Percentiles rank a stretch among this genome's conserved stretches.
Evolutionary conservation across 495 filamentous ascomycete genomes (phyloP).

Genomic region (Recurvomyces mirabilis): DNA sequence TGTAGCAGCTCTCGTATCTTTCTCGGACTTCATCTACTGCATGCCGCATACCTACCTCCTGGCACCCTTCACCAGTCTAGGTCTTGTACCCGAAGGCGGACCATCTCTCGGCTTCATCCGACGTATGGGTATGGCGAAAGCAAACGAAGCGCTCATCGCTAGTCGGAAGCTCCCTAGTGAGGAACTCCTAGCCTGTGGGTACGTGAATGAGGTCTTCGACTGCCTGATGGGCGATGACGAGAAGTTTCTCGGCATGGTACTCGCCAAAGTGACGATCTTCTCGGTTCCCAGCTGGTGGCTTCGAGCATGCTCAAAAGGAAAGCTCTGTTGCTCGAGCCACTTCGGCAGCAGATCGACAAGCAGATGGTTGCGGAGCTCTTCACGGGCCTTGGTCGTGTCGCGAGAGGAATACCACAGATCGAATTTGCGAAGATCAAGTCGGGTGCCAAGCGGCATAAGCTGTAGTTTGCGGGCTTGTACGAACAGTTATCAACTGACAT

Average conservation of each 20-base stretch:
- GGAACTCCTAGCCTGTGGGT: constrained; percentile 67
- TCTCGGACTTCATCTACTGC: constrained; percentile 87
- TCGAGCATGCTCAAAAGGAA: constrained; percentile 74
- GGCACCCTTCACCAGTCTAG: constrained; percentile 82
- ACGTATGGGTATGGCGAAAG: constrained; percentile 69
- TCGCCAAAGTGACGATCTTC: constrained; percentile 66
- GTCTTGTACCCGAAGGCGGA: constrained; percentile 81
- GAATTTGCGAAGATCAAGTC: not conserved
- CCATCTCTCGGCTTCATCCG: constrained; percentile 67
- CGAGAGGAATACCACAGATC: not conserved
- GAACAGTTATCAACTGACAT: too few species aligned
- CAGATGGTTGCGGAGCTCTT: constrained; percentile 76
- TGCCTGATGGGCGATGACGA: constrained; percentile 35
- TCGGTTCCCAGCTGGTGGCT: constrained; percentile 71
- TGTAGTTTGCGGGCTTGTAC: too few species aligned
- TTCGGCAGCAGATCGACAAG: constrained; percentile 56
- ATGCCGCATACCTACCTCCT: constrained; percentile 72
- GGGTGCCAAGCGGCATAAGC: not conserved
- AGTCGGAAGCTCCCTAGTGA: constrained; percentile 62
- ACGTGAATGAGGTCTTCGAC: constrained; percentile 82
- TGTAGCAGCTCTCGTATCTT: constrained; percentile 68
- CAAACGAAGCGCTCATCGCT: constrained; percentile 91
- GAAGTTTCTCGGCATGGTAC: constrained; percentile 58
- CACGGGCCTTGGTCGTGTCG: constrained; percentile 60
- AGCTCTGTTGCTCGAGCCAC: constrained; percentile 61